phyloP scores from a whole-genome alignment of 1,139 yeast species.

The Blastobotrys illinoisensis region DNA sequence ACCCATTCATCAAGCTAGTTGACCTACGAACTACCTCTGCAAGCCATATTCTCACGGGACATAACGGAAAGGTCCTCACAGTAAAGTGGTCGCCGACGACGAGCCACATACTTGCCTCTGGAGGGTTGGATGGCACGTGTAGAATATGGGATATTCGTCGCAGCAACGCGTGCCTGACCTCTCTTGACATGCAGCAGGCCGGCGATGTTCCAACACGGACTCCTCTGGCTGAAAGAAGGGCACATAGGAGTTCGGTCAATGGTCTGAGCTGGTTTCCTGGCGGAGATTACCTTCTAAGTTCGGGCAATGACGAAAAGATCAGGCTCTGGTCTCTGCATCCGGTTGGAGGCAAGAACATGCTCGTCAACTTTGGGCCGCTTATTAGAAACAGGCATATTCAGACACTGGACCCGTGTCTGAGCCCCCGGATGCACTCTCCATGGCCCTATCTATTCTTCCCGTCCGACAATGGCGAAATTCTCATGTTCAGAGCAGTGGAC shows the following conservation, averaged over 20 bases:
- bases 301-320: conserved; percentile 74
- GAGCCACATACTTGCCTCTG: conserved; percentile 58
- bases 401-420: conserved; percentile 38
- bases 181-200: conserved; percentile 45
- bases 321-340: conserved; percentile 63
- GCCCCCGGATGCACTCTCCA: conserved; percentile 19
- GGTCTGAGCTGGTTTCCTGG: conserved; percentile 64
- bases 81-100: conserved; percentile 76
- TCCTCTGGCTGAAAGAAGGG: conserved; percentile 37
- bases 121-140: conserved; percentile 62
- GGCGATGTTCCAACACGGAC: conserved; percentile 18
- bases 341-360: conserved; percentile 48
- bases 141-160: conserved; percentile 71
- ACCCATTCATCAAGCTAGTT: conserved; percentile 60
- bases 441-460: conserved; percentile 61
- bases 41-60: conserved; percentile 65
- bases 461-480: conserved; percentile 73
- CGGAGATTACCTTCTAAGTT: conserved; percentile 54
- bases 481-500: conserved; percentile 54
- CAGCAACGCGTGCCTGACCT: conserved; percentile 57
- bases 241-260: conserved; percentile 72
- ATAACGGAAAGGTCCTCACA: conserved; percentile 55
- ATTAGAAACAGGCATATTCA: conserved; percentile 55
- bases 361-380: conserved; percentile 73
- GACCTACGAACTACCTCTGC: conserved; percentile 69